These are phyloP conservation scores for Trichoderma reesei DNA, from an alignment of 495 filamentous ascomycete species.

Conservation along the genomic window DNA sequence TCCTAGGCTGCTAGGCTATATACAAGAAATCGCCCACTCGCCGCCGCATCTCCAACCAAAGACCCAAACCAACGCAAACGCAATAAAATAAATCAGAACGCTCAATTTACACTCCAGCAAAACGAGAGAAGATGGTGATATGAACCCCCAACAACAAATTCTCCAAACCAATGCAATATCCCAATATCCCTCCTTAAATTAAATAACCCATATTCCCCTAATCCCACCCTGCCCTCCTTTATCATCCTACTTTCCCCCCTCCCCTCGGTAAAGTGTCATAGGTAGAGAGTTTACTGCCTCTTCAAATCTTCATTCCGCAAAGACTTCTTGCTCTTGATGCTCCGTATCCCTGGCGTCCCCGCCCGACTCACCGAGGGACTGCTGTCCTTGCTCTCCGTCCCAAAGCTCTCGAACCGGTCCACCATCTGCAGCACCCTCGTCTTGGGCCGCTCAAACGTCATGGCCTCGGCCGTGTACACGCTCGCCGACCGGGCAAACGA, in stretches of 20 bases:
- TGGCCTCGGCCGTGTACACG: conserved; percentile 20
- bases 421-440: conserved; percentile 39
- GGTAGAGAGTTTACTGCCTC: not conserved
- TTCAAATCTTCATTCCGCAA: not conserved
- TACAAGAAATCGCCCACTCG: not conserved
- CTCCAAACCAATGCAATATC: not conserved
- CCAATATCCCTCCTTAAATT: not conserved
- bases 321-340: conserved; percentile 3
- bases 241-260: not conserved
- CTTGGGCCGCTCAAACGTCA: conserved; percentile 25
- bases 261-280: too few relatives aligned
- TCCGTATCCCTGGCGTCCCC: conserved; percentile 6
- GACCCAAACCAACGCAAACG: too few relatives aligned
- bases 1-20: too few relatives aligned
- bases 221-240: not conserved
- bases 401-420: conserved; percentile 30
- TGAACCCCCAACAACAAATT: not conserved
- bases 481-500: conserved; percentile 1
- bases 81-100: conserved; percentile 2
- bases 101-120: too few relatives aligned
- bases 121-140: too few relatives aligned
- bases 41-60: not conserved
- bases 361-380: conserved; percentile 24
- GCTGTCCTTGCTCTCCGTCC: conserved; percentile 21
- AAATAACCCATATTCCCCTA: not conserved